These are phyloP conservation scores for Coemansia sp. DNA, from an alignment of 371 early-diverging fungal species.

Conservation along the genomic window DNA sequence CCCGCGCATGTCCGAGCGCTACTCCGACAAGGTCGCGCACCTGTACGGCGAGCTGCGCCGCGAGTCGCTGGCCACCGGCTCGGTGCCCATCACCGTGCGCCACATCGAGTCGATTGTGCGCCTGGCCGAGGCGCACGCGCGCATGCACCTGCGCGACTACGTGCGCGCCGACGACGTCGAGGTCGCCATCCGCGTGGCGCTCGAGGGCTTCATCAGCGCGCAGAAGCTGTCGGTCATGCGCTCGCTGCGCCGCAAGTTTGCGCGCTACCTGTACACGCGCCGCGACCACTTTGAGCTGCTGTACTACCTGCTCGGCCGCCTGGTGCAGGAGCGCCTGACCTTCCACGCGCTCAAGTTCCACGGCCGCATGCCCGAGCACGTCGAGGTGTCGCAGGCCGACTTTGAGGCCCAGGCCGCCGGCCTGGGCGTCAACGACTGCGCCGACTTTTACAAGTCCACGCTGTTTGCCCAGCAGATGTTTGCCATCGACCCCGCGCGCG, in stretches of 20 bases:
- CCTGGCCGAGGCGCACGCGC: conserved; percentile 96
- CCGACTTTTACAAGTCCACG: conserved; percentile 40
- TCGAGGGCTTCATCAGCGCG: conserved; percentile 94
- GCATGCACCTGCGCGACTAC: conserved; percentile 79
- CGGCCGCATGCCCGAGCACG: conserved; percentile 56
- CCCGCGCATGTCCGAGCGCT: conserved; percentile 86
- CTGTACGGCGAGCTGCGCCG: conserved; percentile 89
- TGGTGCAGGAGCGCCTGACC: conserved; percentile 74
- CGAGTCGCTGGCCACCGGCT: conserved; percentile 9
- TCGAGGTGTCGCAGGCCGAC: conserved; percentile 54
- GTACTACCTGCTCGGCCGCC: conserved; percentile 66
- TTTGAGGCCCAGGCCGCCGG: conserved; percentile 46
- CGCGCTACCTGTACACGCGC: conserved; percentile 76
- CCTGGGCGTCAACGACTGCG: conserved; percentile 45
- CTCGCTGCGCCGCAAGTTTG: conserved; percentile 73
- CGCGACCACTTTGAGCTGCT: conserved; percentile 80
- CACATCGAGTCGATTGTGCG: conserved; percentile 98
- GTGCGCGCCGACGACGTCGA: conserved; percentile 77
- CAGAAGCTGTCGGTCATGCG: conserved; percentile 96
- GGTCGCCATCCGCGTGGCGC: conserved; percentile 89
- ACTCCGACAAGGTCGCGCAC: conserved; percentile 75
- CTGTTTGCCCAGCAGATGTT: conserved; percentile 49
- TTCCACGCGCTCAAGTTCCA: conserved; percentile 65
- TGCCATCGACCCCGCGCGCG: conserved; percentile 26
- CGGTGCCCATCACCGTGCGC: conserved; percentile 92